Base-by-base conservation (phyloP, 1,139 yeast species). In the Zygoascus sp. region DNA sequence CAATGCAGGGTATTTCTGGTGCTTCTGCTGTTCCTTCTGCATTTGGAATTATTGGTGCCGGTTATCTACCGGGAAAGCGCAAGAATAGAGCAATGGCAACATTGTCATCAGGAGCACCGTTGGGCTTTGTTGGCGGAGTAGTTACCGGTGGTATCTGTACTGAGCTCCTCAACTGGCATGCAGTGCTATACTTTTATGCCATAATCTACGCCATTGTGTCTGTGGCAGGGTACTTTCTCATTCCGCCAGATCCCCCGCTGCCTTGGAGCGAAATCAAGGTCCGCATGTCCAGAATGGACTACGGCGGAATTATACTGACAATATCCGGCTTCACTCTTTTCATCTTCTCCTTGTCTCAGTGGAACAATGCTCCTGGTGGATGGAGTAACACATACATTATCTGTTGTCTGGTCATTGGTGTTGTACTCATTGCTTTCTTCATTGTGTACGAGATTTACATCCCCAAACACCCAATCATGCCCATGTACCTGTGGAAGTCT, bases 381-480 rank as follows among this genome's bases (percentile, higher is more conserved):
- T 74, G 78, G 78, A 55, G 54, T 34, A 69, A 75, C 2, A 68
- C 73, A 0, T 73, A 73, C 51, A 70, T 75, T 46, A 66, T 73
- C 46, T 75, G 69, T 3, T 55, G 71, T 6, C 53, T 74, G 16
- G 58, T 72, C 5, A 62, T 72, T 3, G 75, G 77, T 1, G 51
- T 68, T 2, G 52, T 55, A 1, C 37, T 71, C 15, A 53, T 74
- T 23, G 62, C 56, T 0, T 53, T 48, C 0, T 72, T 75, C 50
- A 61, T 64, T 5, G 22, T 66, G 13, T 73, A 70, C 53, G 77
- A 74, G 51, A 21, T 51, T 1, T 63, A 64, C 40, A 49, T 69
- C 2, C 72, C 76, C 3, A 45, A 51, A 32, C 56, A 60, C 9
- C 77, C 78, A 8, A 54, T 74, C n/a, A 67, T 74, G 69, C 78